These are phyloP conservation scores for Tardiomyces digboiensis DNA, from an alignment of 1,139 yeast genomes.

Conservation along the genomic window DNA sequence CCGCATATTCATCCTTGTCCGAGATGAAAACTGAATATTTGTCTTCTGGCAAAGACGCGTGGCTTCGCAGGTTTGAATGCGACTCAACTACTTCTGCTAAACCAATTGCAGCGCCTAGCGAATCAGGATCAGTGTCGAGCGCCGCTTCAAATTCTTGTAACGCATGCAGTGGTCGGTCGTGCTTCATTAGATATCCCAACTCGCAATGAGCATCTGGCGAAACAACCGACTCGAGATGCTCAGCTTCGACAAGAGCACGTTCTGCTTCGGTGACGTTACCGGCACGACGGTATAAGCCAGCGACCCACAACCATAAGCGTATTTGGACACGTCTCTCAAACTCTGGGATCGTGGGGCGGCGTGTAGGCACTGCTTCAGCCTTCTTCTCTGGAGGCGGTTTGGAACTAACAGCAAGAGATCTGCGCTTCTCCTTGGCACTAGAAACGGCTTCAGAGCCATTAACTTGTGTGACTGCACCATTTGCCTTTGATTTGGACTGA, in stretches of 20 bases:
- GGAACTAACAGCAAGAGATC: background rate
- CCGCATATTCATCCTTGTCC: constrained; percentile 51
- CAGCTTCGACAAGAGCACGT: constrained; percentile 69
- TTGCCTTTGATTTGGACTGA: background rate
- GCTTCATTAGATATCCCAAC: constrained; percentile 41
- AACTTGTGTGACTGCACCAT: background rate
- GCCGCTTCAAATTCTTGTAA: constrained; percentile 62
- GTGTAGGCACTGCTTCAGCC: background rate
- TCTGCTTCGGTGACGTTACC: constrained; percentile 53
- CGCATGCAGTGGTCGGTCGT: constrained; percentile 34
- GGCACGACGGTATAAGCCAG: constrained; percentile 52
- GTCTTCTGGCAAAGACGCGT: constrained; percentile 3
- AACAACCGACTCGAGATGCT: constrained; percentile 31
- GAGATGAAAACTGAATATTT: constrained; percentile 26
- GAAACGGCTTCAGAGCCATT: background rate
- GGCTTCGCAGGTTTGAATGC: constrained; percentile 17
- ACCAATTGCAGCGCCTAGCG: constrained; percentile 58
- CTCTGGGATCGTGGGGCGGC: constrained; percentile 24
- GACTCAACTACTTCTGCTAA: constrained; percentile 46
- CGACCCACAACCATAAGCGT: constrained; percentile 62
- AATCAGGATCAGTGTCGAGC: constrained; percentile 40
- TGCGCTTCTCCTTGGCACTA: background rate
- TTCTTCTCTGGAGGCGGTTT: background rate
- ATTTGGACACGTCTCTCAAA: constrained; percentile 34
- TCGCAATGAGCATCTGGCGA: constrained; percentile 35